Percentiles rank a stretch among this genome's conserved stretches.
Evolutionary conservation across 2,329 filamentous ascomycete genomes (phyloP).

Genomic region (Colletotrichum sp.): DNA sequence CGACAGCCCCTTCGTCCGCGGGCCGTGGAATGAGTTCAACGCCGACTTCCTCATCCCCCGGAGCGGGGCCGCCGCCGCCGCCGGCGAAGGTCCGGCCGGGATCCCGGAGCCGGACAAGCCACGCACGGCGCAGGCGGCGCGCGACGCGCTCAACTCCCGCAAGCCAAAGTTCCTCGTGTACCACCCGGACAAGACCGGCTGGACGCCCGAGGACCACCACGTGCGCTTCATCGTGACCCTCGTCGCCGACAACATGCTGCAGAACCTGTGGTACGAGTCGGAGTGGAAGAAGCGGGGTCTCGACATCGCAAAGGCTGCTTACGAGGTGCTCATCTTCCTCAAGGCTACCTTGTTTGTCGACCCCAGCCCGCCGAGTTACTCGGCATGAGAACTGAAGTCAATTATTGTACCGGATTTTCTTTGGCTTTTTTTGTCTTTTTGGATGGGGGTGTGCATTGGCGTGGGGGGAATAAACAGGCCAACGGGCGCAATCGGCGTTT

Average conservation of each 20-base stretch:
- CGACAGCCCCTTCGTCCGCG: conserved; percentile 31
- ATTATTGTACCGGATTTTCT: neutral
- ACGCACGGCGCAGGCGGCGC: conserved; percentile 32
- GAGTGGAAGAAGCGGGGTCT: conserved; percentile 35
- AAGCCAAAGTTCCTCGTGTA: conserved; percentile 36
- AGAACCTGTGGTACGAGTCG: conserved; percentile 33
- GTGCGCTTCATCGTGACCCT: conserved; percentile 42
- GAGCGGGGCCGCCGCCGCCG: conserved; percentile 9
- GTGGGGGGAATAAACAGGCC: neutral
- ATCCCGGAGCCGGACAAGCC: conserved; percentile 38
- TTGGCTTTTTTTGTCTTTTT: neutral
- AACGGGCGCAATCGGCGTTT: neutral
- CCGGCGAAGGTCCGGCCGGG: neutral
- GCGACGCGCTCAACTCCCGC: conserved; percentile 32
- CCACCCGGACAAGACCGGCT: conserved; percentile 39
- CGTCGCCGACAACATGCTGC: conserved; percentile 38
- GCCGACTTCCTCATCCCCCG: conserved; percentile 31
- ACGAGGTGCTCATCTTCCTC: conserved; percentile 41
- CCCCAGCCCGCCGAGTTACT: conserved; percentile 32
- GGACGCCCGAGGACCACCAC: conserved; percentile 41
- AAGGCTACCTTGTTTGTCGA: conserved; percentile 27
- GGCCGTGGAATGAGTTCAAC: conserved; percentile 42
- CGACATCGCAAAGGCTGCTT: conserved; percentile 38
- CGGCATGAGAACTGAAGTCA: conserved; percentile 1
- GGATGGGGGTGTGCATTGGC: neutral